Conservation (phyloP, 2,329 filamentous ascomycete species). For the Beauveria sp. region DNA sequence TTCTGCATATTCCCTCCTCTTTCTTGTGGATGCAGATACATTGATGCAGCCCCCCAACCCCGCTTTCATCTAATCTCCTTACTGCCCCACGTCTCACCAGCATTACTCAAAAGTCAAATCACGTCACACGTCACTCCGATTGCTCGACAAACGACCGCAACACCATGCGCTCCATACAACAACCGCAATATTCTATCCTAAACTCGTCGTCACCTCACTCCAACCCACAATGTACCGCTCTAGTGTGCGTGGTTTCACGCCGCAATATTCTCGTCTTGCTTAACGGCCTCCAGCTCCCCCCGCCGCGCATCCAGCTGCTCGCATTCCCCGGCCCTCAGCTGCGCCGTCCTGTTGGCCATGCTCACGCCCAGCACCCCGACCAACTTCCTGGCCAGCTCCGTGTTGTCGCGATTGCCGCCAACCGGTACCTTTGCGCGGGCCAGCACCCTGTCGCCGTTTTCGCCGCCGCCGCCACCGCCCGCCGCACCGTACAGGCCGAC, state of each 20-base stretch:
- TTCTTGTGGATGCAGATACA: no score
- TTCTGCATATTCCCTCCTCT: no score
- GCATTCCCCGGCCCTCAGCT: constrained; percentile 16
- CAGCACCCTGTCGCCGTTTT: no score
- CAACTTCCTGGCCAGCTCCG: constrained; percentile 19
- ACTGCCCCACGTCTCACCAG: no score
- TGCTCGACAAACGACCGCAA: not conserved
- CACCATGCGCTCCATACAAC: not conserved
- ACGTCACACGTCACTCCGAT: not conserved
- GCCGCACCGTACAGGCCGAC: constrained; percentile 18
- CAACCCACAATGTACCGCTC: not conserved
- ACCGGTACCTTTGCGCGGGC: constrained; percentile 1
- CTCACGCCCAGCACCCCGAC: constrained; percentile 18
- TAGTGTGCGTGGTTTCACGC: not conserved
- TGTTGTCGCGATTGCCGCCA: constrained; percentile 21
- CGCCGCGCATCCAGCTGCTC: constrained; percentile 18
- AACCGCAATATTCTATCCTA: no score
- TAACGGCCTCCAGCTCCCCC: constrained; percentile 13
- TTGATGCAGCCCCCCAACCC: not conserved
- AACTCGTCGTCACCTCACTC: not conserved
- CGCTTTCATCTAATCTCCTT: no score
- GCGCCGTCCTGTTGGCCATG: constrained; percentile 16
- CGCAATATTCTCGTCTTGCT: constrained; percentile 1
- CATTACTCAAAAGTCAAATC: not conserved
- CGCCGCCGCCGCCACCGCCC: constrained; percentile 1